Conservation (phyloP, 371 early-diverging fungal genomes). For the Saksenaea oblongispora region DNA sequence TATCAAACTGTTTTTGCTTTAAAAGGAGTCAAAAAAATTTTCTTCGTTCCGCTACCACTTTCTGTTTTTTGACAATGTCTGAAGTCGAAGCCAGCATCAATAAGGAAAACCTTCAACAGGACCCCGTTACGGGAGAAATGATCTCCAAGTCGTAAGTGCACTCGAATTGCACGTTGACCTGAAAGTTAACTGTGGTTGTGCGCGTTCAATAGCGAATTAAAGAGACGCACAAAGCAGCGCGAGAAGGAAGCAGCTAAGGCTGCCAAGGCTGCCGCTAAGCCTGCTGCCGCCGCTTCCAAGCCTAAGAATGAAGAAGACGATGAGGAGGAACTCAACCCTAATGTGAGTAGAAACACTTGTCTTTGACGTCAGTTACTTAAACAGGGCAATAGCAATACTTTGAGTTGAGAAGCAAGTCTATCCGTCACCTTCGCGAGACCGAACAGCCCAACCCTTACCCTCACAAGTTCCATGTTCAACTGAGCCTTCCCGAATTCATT, state of each 20-base stretch:
- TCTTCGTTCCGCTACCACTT: background rate
- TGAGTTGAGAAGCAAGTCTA: slow-evolving; percentile 89
- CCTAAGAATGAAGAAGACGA: slow-evolving; percentile 66
- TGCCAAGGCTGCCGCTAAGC: slow-evolving; percentile 62
- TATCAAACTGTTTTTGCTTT: background rate
- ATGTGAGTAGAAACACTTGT: slow-evolving; percentile 53
- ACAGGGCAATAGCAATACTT: slow-evolving; percentile 83
- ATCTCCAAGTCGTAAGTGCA: slow-evolving; percentile 87
- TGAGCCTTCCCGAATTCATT: slow-evolving; percentile 86
- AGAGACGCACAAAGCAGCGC: slow-evolving; percentile 89
- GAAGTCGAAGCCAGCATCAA: slow-evolving; percentile 24
- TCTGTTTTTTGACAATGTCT: slow-evolving; percentile 15
- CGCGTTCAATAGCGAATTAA: slow-evolving; percentile 75
- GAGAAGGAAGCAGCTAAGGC: slow-evolving; percentile 84
- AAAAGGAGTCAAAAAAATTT: slow-evolving; percentile 5
- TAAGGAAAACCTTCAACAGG: slow-evolving; percentile 76
- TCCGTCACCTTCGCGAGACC: slow-evolving; percentile 79
- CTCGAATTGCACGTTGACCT: background rate
- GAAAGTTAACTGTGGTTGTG: background rate
- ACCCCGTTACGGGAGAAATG: slow-evolving; percentile 92
- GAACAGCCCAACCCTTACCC: slow-evolving; percentile 91
- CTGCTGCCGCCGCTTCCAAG: slow-evolving; percentile 63
- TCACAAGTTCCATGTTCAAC: slow-evolving; percentile 94
- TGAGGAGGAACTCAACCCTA: slow-evolving; percentile 86
- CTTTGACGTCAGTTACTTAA: background rate